phyloP scores from a whole-genome alignment of 2,329 filamentous ascomycete species.

The Alternaria ethzedia region DNA sequence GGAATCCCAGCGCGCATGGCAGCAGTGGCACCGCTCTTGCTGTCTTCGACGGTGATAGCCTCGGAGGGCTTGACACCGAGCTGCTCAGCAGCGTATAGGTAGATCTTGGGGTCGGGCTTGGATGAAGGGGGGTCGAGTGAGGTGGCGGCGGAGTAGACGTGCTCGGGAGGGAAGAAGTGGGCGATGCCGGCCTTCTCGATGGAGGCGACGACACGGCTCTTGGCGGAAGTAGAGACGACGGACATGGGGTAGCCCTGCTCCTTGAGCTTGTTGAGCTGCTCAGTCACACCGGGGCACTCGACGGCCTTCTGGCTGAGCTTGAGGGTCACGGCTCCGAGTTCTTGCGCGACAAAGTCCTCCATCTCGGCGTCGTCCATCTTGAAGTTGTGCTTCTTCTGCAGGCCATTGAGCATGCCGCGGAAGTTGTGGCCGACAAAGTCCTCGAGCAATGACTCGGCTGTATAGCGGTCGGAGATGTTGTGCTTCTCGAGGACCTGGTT shows the following conservation, averaged over 20 bases:
- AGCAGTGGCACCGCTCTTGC: conserved; percentile 81
- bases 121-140: conserved; percentile 79
- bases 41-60: conserved; percentile 85
- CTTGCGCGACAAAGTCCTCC: conserved; percentile 74
- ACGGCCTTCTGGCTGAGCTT: conserved; percentile 73
- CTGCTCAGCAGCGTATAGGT: conserved; percentile 76
- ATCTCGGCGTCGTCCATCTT: conserved; percentile 71
- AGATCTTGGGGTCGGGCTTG: conserved; percentile 91
- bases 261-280: conserved; percentile 70
- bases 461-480: conserved; percentile 72
- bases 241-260: conserved; percentile 73
- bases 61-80: conserved; percentile 74
- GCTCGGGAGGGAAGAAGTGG: conserved; percentile 77
- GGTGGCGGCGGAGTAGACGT: conserved; percentile 82
- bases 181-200: conserved; percentile 80
- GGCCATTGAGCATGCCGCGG: conserved; percentile 82
- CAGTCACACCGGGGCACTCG: conserved; percentile 72
- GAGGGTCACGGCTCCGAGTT: conserved; percentile 83
- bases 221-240: conserved; percentile 81
- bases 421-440: conserved; percentile 96
- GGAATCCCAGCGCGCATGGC: conserved; percentile 79
- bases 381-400: conserved; percentile 79
- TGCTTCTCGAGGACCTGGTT: conserved; percentile 80
- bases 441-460: conserved; percentile 75
- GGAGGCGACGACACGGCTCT: conserved; percentile 77